Evolutionary conservation across 768 basidiomycete species (phyloP).

Genomic region (Harrya chromipes): DNA sequence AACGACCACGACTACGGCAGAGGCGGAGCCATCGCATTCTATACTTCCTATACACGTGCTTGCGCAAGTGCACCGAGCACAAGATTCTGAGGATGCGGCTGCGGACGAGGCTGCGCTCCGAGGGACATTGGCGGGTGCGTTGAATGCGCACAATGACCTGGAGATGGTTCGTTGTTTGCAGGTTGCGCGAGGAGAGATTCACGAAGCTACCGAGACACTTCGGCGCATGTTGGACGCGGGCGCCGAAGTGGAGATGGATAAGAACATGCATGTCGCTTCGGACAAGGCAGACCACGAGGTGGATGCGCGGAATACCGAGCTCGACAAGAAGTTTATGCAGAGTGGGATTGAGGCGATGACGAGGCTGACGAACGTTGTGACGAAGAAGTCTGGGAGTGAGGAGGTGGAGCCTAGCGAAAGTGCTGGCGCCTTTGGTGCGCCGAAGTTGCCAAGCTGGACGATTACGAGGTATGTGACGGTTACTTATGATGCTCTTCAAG

Average conservation of each 20-base stretch:
- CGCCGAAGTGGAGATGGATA: not conserved
- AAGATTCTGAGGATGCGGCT: slow-evolving; percentile 22
- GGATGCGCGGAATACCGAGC: slow-evolving; percentile 2
- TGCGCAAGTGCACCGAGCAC: slow-evolving; percentile 18
- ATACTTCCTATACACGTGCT: slow-evolving; percentile 11
- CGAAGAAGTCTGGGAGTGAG: not conserved
- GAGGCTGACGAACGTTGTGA: slow-evolving; percentile 45
- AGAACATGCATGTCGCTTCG: not conserved
- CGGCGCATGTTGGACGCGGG: slow-evolving; percentile 11
- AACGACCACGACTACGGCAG: not conserved
- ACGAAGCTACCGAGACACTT: slow-evolving; percentile 24
- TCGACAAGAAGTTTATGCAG: slow-evolving; percentile 67
- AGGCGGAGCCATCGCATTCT: not conserved
- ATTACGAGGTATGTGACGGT: slow-evolving; percentile 52
- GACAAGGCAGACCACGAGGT: not conserved
- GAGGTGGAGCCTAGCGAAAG: not conserved
- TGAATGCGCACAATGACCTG: slow-evolving; percentile 15
- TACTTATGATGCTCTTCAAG: not conserved
- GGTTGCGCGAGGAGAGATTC: slow-evolving; percentile 20
- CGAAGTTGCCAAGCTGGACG: slow-evolving; percentile 65
- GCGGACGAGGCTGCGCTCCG: slow-evolving; percentile 24
- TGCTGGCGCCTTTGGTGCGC: not conserved
- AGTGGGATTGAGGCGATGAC: slow-evolving; percentile 68
- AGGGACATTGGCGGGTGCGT: slow-evolving; percentile 13
- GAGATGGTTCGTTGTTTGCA: slow-evolving; percentile 24